phyloP scores from a whole-genome alignment of 169 alveolate species.

The Cryptosporidium xiaoi region DNA sequence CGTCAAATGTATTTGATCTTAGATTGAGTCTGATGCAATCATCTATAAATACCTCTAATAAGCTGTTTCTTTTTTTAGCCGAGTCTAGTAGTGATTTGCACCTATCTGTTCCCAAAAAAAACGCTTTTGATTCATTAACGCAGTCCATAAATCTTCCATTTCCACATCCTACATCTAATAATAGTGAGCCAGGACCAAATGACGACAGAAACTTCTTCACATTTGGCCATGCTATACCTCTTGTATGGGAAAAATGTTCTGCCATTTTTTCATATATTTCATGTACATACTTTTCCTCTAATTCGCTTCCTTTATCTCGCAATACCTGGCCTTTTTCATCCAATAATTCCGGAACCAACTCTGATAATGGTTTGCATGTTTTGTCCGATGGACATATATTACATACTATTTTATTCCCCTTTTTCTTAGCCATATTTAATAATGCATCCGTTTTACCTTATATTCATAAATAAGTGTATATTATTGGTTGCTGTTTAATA shows the following conservation, averaged over 20 bases:
- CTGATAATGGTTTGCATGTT: conserved; percentile 24
- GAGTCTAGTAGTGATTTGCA: conserved; percentile 40
- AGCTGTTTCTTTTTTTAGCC: conserved; percentile 27
- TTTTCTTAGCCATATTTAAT: conserved; percentile 19
- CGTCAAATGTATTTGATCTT: conserved; percentile 65
- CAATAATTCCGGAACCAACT: conserved; percentile 32
- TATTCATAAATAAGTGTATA: too few species aligned
- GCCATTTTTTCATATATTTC: conserved; percentile 74
- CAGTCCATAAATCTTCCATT: conserved; percentile 75
- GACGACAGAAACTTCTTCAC: conserved; percentile 65
- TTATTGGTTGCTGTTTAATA: too few species aligned
- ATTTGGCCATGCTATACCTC: conserved; percentile 74
- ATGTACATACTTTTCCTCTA: conserved; percentile 69
- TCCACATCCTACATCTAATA: conserved; percentile 75
- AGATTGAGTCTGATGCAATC: conserved; percentile 38
- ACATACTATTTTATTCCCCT: conserved; percentile 3
- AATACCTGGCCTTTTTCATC: conserved; percentile 22
- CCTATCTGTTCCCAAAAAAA: conserved; percentile 70
- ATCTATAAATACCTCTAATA: conserved; percentile 32
- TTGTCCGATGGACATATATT: conserved; percentile 60
- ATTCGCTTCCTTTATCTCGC: background rate
- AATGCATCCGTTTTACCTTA: background rate
- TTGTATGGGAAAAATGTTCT: conserved; percentile 75
- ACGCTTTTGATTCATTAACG: conserved; percentile 22
- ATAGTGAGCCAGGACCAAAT: conserved; percentile 64